A percentile compares a stretch with the other conserved stretches of the same genome.
Evolutionary conservation across 2,329 filamentous ascomycete species (phyloP).

Genomic region (Cyphellophora europaea): DNA sequence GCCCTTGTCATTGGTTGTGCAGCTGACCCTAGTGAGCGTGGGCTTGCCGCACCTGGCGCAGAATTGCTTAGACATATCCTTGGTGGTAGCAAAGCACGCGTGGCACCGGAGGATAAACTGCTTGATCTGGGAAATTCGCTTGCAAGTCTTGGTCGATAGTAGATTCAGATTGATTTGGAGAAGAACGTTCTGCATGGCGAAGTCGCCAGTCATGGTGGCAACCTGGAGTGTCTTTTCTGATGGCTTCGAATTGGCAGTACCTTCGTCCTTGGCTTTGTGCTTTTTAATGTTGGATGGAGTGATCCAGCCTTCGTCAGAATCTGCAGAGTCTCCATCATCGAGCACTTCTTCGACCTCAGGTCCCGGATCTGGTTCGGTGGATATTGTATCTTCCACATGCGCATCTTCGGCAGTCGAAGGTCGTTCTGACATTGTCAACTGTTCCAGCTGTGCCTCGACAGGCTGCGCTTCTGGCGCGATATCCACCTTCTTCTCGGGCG

Average conservation of each 20-base stretch:
- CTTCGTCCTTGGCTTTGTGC: slow-evolving; percentile 61
- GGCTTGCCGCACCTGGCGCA: slow-evolving; percentile 84
- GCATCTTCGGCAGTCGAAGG: slow-evolving; percentile 1
- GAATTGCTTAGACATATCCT: slow-evolving; percentile 82
- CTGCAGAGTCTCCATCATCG: slow-evolving; percentile 2
- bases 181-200: slow-evolving; percentile 94
- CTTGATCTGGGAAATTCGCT: slow-evolving; percentile 74
- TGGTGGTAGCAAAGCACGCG: slow-evolving; percentile 77
- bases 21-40: slow-evolving; percentile 74
- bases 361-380: slow-evolving; percentile 18
- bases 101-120: slow-evolving; percentile 90
- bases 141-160: slow-evolving; percentile 61
- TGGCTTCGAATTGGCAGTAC: slow-evolving; percentile 37
- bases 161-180: slow-evolving; percentile 91
- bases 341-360: slow-evolving; percentile 18
- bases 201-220: slow-evolving; percentile 90
- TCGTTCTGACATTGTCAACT: neutral
- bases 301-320: slow-evolving; percentile 71
- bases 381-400: slow-evolving; percentile 8
- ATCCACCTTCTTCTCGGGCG: slow-evolving; percentile 32
- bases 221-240: slow-evolving; percentile 64
- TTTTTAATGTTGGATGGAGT: slow-evolving; percentile 86
- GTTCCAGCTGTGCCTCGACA: neutral
- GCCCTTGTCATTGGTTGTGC: slow-evolving; percentile 71
- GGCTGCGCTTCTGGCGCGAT: neutral